Conservation (phyloP, 2,329 filamentous ascomycete species). For the Beauveria sp. region DNA sequence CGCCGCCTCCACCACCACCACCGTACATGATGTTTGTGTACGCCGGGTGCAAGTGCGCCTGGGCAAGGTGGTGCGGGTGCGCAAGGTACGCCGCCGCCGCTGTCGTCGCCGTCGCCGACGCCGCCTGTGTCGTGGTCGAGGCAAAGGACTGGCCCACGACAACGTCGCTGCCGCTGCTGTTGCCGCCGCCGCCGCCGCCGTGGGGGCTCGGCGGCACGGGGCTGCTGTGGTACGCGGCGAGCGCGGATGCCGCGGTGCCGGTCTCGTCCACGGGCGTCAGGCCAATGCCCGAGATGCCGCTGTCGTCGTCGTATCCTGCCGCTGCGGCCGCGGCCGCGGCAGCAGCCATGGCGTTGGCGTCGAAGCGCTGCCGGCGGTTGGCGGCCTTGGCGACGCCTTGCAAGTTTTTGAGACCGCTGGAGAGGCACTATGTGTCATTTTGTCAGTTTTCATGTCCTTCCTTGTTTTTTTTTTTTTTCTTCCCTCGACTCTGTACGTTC, state of each 20-base stretch:
- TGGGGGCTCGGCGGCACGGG: background rate
- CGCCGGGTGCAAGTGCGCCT: background rate
- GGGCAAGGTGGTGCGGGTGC: background rate
- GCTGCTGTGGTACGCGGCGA: constrained; percentile 1
- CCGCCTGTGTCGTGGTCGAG: background rate
- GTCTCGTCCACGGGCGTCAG: constrained; percentile 53
- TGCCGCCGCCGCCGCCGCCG: background rate
- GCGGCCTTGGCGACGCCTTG: constrained; percentile 61
- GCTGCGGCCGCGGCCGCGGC: constrained; percentile 17
- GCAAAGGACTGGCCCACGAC: background rate
- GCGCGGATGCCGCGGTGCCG: constrained; percentile 24
- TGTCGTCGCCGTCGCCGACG: background rate
- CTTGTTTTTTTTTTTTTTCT: background rate
- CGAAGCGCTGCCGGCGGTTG: constrained; percentile 56
- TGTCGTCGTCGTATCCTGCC: constrained; percentile 58
- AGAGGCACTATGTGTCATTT: constrained; percentile 59
- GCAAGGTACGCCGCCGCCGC: constrained; percentile 1
- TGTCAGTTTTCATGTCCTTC: no score
- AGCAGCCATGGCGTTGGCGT: constrained; percentile 22
- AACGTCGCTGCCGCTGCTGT: background rate
- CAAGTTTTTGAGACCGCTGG: constrained; percentile 74
- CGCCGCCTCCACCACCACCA: background rate
- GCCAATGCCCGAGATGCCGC: constrained; percentile 57
- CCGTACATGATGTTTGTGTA: background rate
- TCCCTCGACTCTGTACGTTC: no score